These are phyloP conservation scores for Fusarium veterinarium DNA, from an alignment of 2,329 filamentous ascomycete species.

Conservation along the genomic window DNA sequence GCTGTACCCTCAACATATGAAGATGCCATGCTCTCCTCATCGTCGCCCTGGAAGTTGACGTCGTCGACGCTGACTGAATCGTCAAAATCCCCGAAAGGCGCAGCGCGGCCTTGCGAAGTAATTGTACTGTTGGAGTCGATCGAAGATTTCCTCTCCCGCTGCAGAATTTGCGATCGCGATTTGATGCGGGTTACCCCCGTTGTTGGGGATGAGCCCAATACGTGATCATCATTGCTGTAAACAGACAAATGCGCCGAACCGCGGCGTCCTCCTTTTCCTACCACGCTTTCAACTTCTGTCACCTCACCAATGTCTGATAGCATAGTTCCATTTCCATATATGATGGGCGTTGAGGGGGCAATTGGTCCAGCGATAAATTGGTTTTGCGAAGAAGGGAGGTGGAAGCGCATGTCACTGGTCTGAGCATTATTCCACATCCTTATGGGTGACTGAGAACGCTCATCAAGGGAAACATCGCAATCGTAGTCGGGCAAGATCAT, in stretches of 20 bases:
- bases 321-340: constrained; percentile 77
- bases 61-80: constrained; percentile 72
- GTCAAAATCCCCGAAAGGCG: constrained; percentile 70
- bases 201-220: constrained; percentile 59
- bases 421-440: constrained; percentile 64
- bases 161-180: constrained; percentile 56
- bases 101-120: constrained; percentile 61
- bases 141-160: constrained; percentile 65
- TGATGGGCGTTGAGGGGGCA: constrained; percentile 70
- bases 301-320: constrained; percentile 73
- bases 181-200: constrained; percentile 57
- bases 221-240: constrained; percentile 50
- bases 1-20: constrained; percentile 63
- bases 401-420: constrained; percentile 52
- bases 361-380: constrained; percentile 58
- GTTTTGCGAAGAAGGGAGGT: constrained; percentile 53
- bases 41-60: constrained; percentile 74
- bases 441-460: constrained; percentile 63
- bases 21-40: constrained; percentile 73
- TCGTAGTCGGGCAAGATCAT: constrained; percentile 89
- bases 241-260: constrained; percentile 51
- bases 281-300: constrained; percentile 64
- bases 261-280: constrained; percentile 55
- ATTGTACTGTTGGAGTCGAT: constrained; percentile 72
- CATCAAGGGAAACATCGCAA: constrained; percentile 64